Base-by-base conservation (phyloP, 202 grass and related monocot genomes). In the Panicum virgatum region DNA sequence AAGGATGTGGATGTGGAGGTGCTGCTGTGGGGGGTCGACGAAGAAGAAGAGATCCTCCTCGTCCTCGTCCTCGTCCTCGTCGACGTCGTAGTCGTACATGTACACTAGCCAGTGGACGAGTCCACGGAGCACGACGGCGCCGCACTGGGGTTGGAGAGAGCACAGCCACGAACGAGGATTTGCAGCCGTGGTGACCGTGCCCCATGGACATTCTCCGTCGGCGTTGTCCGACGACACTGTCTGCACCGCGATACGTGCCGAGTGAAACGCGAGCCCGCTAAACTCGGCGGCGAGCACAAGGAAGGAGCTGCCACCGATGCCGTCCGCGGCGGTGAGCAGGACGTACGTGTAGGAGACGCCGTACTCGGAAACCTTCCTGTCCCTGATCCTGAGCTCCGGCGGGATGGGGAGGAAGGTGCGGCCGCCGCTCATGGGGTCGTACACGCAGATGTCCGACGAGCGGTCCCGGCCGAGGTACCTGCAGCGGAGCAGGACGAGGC, bases 301-400 rank as follows among this genome's bases (percentile, higher is more conserved):
- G 27, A 62, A 71, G 42, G 40, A 69, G 44, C 66, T 4, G 66
- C 27, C 14, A 14, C 6, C 45, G 45, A 32, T 3, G 45, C 69
- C 69, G 16, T 72, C 45, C 44, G 45, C 44, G 3, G 44, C 68
- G 15, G 68, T 72, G 68, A 72, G 44, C 68, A 72, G 26, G 44
- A 34, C 45, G 45, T 20, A 51, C 67, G 44, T 29, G 23, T 29
- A 15, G 23, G 3, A 46, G 3, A 71, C 25, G 3, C 69, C 45
- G 69, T 32, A 12, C 2, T 20, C 47, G 7, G 45, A 34, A 18
- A 7, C 51, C 6, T 3, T 13, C 43, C 12, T 16, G 42, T 9
- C 12, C 7, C 7, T 1, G 20, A n/a, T 19, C 51, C 20, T 14
- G 42, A 46, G 4, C 20, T 13, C 11, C n/a, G 65, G 65, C 10